Evolutionary conservation across 1,284 basidiomycete genomes (phyloP), one percentile per base, ranked within the genome.

Genomic region (Irpex sp.): DNA sequence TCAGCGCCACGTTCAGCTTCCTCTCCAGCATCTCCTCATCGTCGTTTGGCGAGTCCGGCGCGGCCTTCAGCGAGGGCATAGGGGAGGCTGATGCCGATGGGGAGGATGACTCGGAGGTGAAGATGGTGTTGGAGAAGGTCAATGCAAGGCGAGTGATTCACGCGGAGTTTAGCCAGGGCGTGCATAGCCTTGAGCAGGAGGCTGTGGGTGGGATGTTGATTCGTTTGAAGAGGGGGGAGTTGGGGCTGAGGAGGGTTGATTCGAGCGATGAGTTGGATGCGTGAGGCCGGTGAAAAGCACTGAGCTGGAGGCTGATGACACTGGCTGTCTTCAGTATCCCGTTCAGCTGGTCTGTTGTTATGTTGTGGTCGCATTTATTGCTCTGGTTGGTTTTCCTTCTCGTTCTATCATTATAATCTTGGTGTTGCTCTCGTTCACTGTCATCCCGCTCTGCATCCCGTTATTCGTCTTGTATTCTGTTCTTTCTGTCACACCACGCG

Each of bases 81-180:
- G 26, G 62, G 11, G 17, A 57, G 21, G 2, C 58, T 26, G 49
- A 13, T 37, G 58, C 19, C n/a, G 37, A 15, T 52, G 38, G 21
- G 69, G 65, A 11, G 68, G 58, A 15, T 70, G 74, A 60, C 61
- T 44, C 63, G 19, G 75, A 77, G 68, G 70, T 77, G 63, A 70
- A 68, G 61, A 73, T 75, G 68, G 72, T 78, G 64, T 70, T 79
- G 31, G 72, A 75, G 55, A 76, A 77, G 67, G 74, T 79, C 62
- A 78, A 78, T 62, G 77, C 77, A 57, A 72, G 78, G 13, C 67
- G 75, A 59, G 72, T 78, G 61, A 78, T 79, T 49, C 75, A 78
- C 60, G 66, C 73, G 31, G 77, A 79, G 64, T 75, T 78, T 64
- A 73, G 72, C 21, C 66, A 69, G 59, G 77, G 74, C 51, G 64